Conservation (phyloP, 1,284 basidiomycete species). For the Gymnopus androsaceus region DNA sequence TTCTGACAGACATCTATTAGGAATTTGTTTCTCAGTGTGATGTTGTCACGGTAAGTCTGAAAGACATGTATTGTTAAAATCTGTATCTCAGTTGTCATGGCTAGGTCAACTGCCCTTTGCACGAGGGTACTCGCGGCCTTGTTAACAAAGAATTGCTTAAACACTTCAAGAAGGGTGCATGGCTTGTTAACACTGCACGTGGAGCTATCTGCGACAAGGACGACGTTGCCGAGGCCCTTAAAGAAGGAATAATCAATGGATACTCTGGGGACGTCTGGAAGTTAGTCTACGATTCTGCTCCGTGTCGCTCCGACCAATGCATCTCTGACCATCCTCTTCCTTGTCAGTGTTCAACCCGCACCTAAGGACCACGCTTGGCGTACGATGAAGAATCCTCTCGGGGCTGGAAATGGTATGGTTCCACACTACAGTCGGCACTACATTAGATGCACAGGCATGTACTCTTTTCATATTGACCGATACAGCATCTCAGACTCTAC, state of each 20-base stretch:
- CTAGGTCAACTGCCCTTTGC: conserved; percentile 88
- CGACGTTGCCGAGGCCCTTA: conserved; percentile 77
- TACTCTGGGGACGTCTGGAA: conserved; percentile 35
- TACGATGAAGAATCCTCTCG: conserved; percentile 77
- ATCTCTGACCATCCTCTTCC: too few relatives aligned
- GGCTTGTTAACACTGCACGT: conserved; percentile 93
- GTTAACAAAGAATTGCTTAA: conserved; percentile 83
- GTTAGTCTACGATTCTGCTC: too few relatives aligned
- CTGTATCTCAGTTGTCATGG: conserved; percentile 83
- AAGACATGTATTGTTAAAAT: conserved; percentile 55
- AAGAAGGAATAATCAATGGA: conserved; percentile 74
- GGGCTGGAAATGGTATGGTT: conserved; percentile 85
- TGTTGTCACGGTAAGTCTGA: conserved; percentile 65
- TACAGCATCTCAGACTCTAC: conserved; percentile 43
- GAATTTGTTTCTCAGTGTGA: conserved; percentile 86
- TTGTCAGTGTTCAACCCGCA: conserved; percentile 85
- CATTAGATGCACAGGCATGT: conserved; percentile 64
- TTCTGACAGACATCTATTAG: conserved; percentile 24
- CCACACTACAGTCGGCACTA: conserved; percentile 88
- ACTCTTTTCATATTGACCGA: too few relatives aligned
- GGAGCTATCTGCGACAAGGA: conserved; percentile 90
- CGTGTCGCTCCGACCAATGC: too few relatives aligned
- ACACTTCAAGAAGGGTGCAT: conserved; percentile 91
- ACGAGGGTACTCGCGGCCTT: conserved; percentile 83
- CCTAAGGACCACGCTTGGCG: conserved; percentile 88